Percentiles rank a stretch among this genome's conserved stretches.
Evolutionary conservation across 2,329 filamentous ascomycete species (phyloP).

Genomic region (Celoporthe dispersa): DNA sequence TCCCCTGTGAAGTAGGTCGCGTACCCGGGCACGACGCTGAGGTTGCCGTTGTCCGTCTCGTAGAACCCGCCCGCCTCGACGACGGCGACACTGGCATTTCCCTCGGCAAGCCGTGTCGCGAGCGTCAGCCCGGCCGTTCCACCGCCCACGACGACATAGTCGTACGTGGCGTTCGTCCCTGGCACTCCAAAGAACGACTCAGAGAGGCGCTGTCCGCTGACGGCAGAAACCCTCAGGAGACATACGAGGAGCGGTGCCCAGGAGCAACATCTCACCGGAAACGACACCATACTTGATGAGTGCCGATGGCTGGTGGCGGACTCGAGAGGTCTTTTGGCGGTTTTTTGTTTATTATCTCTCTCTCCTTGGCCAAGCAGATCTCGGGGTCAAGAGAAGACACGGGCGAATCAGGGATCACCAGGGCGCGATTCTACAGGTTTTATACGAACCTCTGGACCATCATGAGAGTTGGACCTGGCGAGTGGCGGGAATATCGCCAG

Average conservation of each 20-base stretch:
- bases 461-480: no score
- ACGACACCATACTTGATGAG: not conserved
- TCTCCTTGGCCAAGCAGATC: no score
- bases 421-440: not conserved
- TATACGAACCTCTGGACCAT: not conserved
- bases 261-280: not conserved
- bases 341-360: no score
- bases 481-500: not conserved
- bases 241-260: not conserved
- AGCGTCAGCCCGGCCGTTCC: conserved; percentile 23
- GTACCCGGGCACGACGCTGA: conserved; percentile 23
- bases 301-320: not conserved
- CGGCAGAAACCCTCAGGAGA: not conserved
- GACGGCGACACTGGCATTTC: conserved; percentile 25
- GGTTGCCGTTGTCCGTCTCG: conserved; percentile 24
- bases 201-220: conserved; percentile 2
- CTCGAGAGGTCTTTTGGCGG: not conserved
- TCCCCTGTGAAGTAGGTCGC: conserved; percentile 21
- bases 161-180: conserved; percentile 23
- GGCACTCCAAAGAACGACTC: conserved; percentile 23
- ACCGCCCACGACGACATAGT: conserved; percentile 27
- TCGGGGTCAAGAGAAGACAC: not conserved
- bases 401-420: not conserved
- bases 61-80: conserved; percentile 30
- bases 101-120: conserved; percentile 19